Base-by-base conservation (phyloP, 1,139 yeast genomes). In the Debaryomyces sp. region DNA sequence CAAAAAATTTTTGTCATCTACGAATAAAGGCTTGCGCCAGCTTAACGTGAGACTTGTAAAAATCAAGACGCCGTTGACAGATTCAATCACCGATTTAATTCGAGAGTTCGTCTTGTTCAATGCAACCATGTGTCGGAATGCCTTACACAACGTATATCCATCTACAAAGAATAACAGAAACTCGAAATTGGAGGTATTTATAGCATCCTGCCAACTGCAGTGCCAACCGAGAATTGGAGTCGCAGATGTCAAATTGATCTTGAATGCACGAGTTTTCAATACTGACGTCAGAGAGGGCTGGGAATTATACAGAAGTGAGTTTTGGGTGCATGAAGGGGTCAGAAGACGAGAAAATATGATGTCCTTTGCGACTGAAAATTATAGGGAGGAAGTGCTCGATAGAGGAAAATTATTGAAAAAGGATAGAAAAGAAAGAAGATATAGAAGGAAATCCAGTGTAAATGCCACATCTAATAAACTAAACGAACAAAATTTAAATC, bases 281-380 rank as follows among this genome's bases (percentile, higher is more conserved):
- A 84, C 94, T 0, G 95, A 89, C 49, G 82, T 89, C 4, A 77
- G 97, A 55, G 97, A 92, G 63, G 95, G 92, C 10, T 94, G 99
- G 99, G 99, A 94, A 60, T 68, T 90, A 42, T 94, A 92, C 61
- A 72, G 99, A 50, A 89, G 89, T 59, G 97, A 92, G 63, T 94
- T 91, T 62, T 94, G 98, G 97, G 82, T 84, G 29, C 78, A 87
- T 57, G 97, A 91, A 64, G 87, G 91, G 1, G 82, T 85, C 6
- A 78, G 96, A 57, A 72, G 92, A 56, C 72, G 90, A 38, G 72
- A 73, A 44, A 66, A 68, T 37, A 64, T 78, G 58, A 57, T 76
- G 54, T 68, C 71, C 32, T 73, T 75, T 54, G 63, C 66, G 13
- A 60, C 60, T 27, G 62, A 56, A 3, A 41, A 41, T 5, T 48